These are phyloP conservation scores for Articulospora tetracladia DNA, from an alignment of 495 filamentous ascomycete species.

Conservation along the genomic window DNA sequence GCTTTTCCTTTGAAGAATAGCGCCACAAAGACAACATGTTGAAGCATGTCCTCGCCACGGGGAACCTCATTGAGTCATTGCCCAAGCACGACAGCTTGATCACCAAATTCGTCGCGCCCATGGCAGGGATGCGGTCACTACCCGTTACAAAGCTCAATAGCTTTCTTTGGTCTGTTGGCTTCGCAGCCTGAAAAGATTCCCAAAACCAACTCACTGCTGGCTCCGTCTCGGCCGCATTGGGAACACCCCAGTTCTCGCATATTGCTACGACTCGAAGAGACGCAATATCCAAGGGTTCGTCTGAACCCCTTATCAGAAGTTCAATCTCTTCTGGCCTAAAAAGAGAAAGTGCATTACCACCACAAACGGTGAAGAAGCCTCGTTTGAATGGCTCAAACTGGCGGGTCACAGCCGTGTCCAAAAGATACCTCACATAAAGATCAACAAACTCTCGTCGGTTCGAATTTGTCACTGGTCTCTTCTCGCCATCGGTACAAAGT, in stretches of 20 bases:
- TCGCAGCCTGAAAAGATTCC: conserved; percentile 67
- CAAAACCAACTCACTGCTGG: conserved; percentile 84
- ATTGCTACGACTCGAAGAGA: conserved; percentile 73
- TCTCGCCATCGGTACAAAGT: conserved; percentile 73
- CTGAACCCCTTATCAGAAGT: conserved; percentile 82
- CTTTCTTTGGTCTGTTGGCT: conserved; percentile 66
- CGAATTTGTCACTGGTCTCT: conserved; percentile 72
- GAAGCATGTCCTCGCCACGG: conserved; percentile 88
- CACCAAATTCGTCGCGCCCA: conserved; percentile 78
- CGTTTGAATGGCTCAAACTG: conserved; percentile 96
- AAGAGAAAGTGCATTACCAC: conserved; percentile 81
- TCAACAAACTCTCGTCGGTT: conserved; percentile 90
- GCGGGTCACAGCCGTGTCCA: conserved; percentile 72
- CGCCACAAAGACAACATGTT: conserved; percentile 77
- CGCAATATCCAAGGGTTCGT: conserved; percentile 74
- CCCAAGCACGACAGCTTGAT: conserved; percentile 75
- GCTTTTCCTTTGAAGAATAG: conserved; percentile 58
- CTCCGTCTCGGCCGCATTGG: conserved; percentile 49
- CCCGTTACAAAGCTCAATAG: conserved; percentile 89
- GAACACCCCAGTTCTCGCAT: conserved; percentile 72
- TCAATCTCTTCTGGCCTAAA: conserved; percentile 97
- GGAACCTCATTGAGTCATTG: conserved; percentile 70
- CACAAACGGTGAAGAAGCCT: conserved; percentile 91
- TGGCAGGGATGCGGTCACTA: conserved; percentile 87
- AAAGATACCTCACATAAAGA: conserved; percentile 74